A percentile compares a stretch with the other conserved stretches of the same genome.
Evolutionary conservation across 768 basidiomycete genomes (phyloP).

Genomic region (Suillus americanus): DNA sequence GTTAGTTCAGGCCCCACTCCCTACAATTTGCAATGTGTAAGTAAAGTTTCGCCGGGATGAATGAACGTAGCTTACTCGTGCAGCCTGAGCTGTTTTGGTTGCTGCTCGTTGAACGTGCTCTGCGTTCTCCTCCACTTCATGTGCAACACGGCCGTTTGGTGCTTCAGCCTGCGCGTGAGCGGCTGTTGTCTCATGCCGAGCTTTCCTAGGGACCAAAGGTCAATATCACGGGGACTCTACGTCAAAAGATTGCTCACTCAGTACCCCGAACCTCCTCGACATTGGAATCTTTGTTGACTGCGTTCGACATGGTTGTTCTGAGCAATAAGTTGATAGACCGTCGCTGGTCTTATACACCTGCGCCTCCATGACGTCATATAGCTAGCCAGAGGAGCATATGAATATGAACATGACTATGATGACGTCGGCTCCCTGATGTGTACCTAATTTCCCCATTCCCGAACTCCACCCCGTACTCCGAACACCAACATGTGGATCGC

Average conservation of each 20-base stretch:
- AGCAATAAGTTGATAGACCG: background rate
- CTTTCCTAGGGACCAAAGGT: conserved; percentile 20
- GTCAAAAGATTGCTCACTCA: conserved; percentile 29
- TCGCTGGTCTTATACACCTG: background rate
- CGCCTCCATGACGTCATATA: background rate
- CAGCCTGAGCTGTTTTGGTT: conserved; percentile 48
- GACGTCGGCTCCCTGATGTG: background rate
- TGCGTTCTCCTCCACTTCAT: conserved; percentile 48
- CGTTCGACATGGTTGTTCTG: conserved; percentile 11
- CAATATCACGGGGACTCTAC: background rate
- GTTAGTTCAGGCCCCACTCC: conserved; percentile 34
- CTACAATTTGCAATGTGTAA: conserved; percentile 15
- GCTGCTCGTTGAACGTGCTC: conserved; percentile 46
- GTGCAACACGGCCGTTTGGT: conserved; percentile 38
- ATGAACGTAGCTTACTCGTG: conserved; percentile 42
- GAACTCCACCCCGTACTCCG: no score
- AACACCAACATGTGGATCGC: background rate
- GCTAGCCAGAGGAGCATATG: no score
- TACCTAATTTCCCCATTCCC: no score
- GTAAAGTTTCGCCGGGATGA: background rate
- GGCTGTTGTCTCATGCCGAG: conserved; percentile 53
- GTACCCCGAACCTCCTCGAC: conserved; percentile 32
- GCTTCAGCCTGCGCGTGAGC: conserved; percentile 51
- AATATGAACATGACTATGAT: no score
- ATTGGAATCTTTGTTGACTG: conserved; percentile 23